Conservation (phyloP, 441 rosid species). For the Manihot esculenta region DNA sequence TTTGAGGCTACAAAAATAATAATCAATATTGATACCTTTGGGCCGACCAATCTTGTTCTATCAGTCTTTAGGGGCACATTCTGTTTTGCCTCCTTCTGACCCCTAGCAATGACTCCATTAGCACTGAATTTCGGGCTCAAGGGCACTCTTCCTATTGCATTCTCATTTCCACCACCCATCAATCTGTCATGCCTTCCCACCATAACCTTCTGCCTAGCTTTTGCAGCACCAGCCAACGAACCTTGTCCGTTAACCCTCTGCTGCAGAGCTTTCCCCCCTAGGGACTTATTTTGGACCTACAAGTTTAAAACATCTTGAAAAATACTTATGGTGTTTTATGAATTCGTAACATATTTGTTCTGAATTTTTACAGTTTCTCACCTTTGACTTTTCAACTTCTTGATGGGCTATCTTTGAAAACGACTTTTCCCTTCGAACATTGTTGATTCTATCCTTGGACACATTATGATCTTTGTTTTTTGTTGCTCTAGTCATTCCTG, state of each 20-base stretch:
- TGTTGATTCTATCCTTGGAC: conserved; percentile 18
- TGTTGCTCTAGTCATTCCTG: conserved; percentile 27
- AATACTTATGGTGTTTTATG: not conserved
- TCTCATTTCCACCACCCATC: conserved; percentile 41
- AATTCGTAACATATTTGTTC: not conserved
- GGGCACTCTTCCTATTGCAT: conserved; percentile 24
- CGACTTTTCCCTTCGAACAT: conserved; percentile 10
- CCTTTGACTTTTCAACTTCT: conserved; percentile 42
- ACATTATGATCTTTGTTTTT: conserved; percentile 18
- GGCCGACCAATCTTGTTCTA: conserved; percentile 24
- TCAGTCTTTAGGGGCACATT: conserved; percentile 22
- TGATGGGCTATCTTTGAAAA: conserved; percentile 22
- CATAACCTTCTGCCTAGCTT: conserved; percentile 25
- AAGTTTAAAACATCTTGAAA: conserved; percentile 12
- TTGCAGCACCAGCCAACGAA: conserved; percentile 19
- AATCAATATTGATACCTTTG: conserved; percentile 39
- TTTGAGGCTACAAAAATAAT: not conserved
- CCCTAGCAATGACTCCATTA: conserved; percentile 22
- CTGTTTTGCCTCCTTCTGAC: conserved; percentile 27
- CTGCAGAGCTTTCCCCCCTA: conserved; percentile 27
- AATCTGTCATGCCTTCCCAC: conserved; percentile 19
- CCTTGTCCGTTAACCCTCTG: conserved; percentile 29
- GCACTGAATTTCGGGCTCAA: conserved; percentile 23
- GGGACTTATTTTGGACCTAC: conserved; percentile 36
- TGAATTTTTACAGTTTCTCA: conserved; percentile 18